Percentiles rank a stretch among this genome's conserved stretches.
phyloP scores from a whole-genome alignment of 768 basidiomycete species.

The Mycena rebaudengoi region DNA sequence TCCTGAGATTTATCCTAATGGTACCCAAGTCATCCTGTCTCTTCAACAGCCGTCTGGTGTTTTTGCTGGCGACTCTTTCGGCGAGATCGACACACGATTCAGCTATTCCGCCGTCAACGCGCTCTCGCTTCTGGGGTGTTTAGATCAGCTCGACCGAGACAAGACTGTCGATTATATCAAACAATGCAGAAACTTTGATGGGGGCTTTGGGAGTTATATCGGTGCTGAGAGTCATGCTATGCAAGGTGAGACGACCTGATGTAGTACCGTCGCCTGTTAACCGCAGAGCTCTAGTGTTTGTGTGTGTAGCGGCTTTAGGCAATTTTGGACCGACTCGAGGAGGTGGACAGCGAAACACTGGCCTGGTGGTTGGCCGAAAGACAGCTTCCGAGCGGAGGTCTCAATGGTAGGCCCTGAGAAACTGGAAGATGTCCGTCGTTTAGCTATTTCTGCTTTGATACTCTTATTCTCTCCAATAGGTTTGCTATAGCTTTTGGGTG shows the following conservation, averaged over 20 bases:
- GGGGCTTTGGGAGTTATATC: constrained; percentile 84
- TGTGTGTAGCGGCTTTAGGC: constrained; percentile 88
- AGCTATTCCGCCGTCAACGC: constrained; percentile 86
- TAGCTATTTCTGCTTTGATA: background rate
- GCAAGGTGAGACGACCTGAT: constrained; percentile 66
- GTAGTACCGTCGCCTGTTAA: background rate
- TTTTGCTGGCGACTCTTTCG: constrained; percentile 90
- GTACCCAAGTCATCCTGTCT: constrained; percentile 74
- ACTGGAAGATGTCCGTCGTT: constrained; percentile 83
- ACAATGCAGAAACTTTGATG: constrained; percentile 92
- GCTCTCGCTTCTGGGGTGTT: constrained; percentile 80
- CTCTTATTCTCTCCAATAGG: constrained; percentile 54
- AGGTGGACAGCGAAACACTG: constrained; percentile 79
- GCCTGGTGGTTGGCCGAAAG: constrained; percentile 95
- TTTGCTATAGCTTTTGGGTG: constrained; percentile 98
- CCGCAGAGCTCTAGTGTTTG: constrained; percentile 70
- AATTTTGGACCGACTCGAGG: constrained; percentile 85
- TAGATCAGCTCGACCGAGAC: constrained; percentile 73
- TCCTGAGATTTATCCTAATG: background rate
- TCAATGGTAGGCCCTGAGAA: constrained; percentile 99
- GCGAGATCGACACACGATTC: constrained; percentile 95
- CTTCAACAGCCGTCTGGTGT: constrained; percentile 88
- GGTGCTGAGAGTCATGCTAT: constrained; percentile 95
- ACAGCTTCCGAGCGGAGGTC: constrained; percentile 90
- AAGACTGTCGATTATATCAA: constrained; percentile 76